A percentile compares a stretch with the other conserved stretches of the same genome.
phyloP scores from a whole-genome alignment of 2,329 filamentous ascomycete species.

The Arthrinium phaeospermum region DNA sequence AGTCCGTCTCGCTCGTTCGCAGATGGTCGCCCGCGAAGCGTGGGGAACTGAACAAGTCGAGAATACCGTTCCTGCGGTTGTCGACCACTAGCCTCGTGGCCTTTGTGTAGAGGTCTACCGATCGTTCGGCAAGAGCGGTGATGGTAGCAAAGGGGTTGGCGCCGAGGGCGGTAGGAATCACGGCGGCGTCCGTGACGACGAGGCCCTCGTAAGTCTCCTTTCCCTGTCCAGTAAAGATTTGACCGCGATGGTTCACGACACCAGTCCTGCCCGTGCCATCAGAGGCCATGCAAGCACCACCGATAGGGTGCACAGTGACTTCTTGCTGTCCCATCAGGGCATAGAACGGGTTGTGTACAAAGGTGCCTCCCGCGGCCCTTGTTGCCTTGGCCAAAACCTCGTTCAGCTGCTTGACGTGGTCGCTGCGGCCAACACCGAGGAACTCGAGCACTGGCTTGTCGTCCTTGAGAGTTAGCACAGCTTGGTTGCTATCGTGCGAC shows the following conservation, averaged over 20 bases:
- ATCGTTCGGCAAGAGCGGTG: slow-evolving; percentile 69
- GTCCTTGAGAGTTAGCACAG: slow-evolving; percentile 61
- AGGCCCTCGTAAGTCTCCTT: slow-evolving; percentile 60
- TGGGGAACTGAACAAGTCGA: slow-evolving; percentile 62
- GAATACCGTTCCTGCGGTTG: slow-evolving; percentile 49
- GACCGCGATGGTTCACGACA: slow-evolving; percentile 65
- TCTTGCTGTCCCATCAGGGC: slow-evolving; percentile 60
- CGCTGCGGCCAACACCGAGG: slow-evolving; percentile 60
- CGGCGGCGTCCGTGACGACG: slow-evolving; percentile 65
- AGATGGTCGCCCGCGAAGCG: slow-evolving; percentile 27
- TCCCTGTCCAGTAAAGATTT: slow-evolving; percentile 61
- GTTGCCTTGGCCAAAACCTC: slow-evolving; percentile 59
- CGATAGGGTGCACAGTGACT: slow-evolving; percentile 71
- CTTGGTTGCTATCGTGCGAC: slow-evolving; percentile 70
- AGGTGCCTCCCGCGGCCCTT: slow-evolving; percentile 62
- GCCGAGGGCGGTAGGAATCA: slow-evolving; percentile 66
- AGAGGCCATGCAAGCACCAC: slow-evolving; percentile 66
- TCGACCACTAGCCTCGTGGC: slow-evolving; percentile 51
- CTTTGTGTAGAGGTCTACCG: slow-evolving; percentile 57
- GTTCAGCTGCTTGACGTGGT: slow-evolving; percentile 60
- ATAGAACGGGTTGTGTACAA: slow-evolving; percentile 64
- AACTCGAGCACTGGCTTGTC: slow-evolving; percentile 67
- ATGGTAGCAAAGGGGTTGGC: slow-evolving; percentile 75
- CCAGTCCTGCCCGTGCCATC: slow-evolving; percentile 63
- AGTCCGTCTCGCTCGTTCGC: slow-evolving; percentile 22